Evolutionary conservation across 2,329 filamentous ascomycete genomes (phyloP), one percentile per base, ranked within the genome.

Genomic region (Aspergillus fischeri): DNA sequence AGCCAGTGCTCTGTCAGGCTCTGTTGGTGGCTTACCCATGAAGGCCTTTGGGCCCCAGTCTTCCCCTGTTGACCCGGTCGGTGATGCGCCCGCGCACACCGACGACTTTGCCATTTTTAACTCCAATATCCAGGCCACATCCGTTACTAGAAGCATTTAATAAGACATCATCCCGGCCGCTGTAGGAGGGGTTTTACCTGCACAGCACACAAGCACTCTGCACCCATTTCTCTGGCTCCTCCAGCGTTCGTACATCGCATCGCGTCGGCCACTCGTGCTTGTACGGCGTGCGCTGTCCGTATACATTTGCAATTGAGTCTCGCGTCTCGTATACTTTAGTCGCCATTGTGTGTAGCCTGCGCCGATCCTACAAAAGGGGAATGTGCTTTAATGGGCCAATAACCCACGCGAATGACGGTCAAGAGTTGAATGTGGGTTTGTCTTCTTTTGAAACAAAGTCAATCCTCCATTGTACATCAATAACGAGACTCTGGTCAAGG

Each of bases 181-280:
- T 20, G 9, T 11, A n/a, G n/a, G n/a, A 20, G 21, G 20, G n/a
- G n/a, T 35, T 52, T n/a, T 63, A 73, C 71, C 69, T 73, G 65
- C 73, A 75, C 20, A 75, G 62, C 8, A 74, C 69, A 63, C 72
- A 75, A 1, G 73, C 73, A 58, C 72, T 74, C 56, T 74, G 71
- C 4, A 75, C 71, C 73, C 73, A 76, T 63, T 68, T 68, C 2
- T 75, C 72, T 0, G 71, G 71, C 38, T 70, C 66, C 27, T 75
- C 71, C 17, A 70, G 64, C 42, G 56, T 58, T 7, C 65, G 62
- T 24, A 54, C 47, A 55, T 75, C 73, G 4, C 69, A 64, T 44
- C 73, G 58, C 0, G 63, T 63, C 1, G 72, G 72, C 72, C 73
- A 75, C 47, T 72, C 59, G 47, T 71, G 65, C 52, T 70, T 70